Evolutionary conservation across 2,329 filamentous ascomycete species (phyloP).

Genomic region (Biscogniauxia mediterranea): DNA sequence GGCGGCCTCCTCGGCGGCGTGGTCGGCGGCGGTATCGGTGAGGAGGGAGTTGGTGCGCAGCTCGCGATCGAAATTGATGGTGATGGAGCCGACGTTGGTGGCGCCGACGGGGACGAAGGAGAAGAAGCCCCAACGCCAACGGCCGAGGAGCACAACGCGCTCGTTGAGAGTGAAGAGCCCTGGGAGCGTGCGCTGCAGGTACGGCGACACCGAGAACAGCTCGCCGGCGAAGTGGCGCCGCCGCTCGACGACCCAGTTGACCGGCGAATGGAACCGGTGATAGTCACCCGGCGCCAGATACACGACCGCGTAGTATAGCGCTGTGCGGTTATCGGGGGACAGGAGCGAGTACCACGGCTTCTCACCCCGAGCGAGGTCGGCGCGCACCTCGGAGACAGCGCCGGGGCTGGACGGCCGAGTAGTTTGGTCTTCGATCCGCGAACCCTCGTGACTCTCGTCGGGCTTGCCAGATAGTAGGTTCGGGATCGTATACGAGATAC

Average conservation of each 20-base stretch:
- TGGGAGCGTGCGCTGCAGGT: constrained; percentile 86
- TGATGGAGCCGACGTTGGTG: constrained; percentile 95
- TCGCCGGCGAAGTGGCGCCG: constrained; percentile 98
- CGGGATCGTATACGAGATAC: constrained; percentile 91
- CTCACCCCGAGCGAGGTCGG: constrained; percentile 74
- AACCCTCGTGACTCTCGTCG: constrained; percentile 41
- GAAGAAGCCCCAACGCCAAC: constrained; percentile 98
- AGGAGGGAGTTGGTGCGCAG: constrained; percentile 88
- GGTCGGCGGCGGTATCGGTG: constrained; percentile 88
- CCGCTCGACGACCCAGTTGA: constrained; percentile 91
- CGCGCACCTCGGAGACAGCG: constrained; percentile 81
- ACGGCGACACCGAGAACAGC: constrained; percentile 91
- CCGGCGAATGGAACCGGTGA: constrained; percentile 95
- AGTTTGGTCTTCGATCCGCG: constrained; percentile 67
- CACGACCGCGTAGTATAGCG: constrained; percentile 89
- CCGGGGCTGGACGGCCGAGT: constrained; percentile 58
- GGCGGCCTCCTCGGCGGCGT: constrained; percentile 76
- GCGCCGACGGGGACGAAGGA: constrained; percentile 92
- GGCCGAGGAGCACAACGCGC: constrained; percentile 85
- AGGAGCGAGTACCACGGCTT: constrained; percentile 70
- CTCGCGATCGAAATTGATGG: constrained; percentile 94
- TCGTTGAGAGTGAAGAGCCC: constrained; percentile 97
- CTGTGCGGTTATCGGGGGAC: constrained; percentile 60
- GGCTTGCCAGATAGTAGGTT: constrained; percentile 75
- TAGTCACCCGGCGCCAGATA: constrained; percentile 98